Base-by-base conservation (phyloP, 2,329 filamentous ascomycete genomes). In the Botrytis pseudocinerea region DNA sequence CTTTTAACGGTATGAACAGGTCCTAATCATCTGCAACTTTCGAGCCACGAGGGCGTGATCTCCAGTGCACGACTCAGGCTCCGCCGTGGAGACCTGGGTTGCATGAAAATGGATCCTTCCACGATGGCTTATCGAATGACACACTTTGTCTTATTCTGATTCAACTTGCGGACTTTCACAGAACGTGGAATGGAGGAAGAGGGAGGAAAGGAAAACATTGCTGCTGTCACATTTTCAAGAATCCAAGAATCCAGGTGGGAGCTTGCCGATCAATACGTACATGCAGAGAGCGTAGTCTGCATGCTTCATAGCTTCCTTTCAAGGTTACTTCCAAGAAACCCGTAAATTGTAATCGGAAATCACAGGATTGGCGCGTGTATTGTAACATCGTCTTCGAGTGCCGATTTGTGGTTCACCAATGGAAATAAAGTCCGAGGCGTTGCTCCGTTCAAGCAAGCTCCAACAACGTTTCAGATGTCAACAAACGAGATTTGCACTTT, bases 51-150 rank as follows among this genome's bases (percentile, higher is more conserved):
- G n/a, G 48, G 35, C 25, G 65, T 57, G 65, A 69, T 69, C 65
- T 69, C 51, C 65, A 9, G 38, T 69, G 48, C 64, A 25, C 51
- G 64, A 57, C 65, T 57, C 38, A 32, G 48, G 65, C 48, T 57
- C 65, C 65, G 35, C 65, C 35, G 65, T 42, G 65, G 65, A 44
- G 48, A 38, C 65, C 42, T 7, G 57, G 14, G 51, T 42, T 69
- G 65, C 65, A 69, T 69, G 48, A 57, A 57, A 42, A 69, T 69
- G 65, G 48, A 57, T 44, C 44, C 65, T 44, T 57, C 65, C 65
- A 57, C 40, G 65, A 57, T 57, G n/a, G 54, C 51, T 44, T 9
- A 25, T 42, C 35, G 57, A 59, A 32, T 22, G 38, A 10, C 38
- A 57, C 25, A 54, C 35, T 57, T 28, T 68, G 63, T 57, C 20